phyloP scores from a whole-genome alignment of 2,329 filamentous ascomycete species.

The Aureobasidium sp. region DNA sequence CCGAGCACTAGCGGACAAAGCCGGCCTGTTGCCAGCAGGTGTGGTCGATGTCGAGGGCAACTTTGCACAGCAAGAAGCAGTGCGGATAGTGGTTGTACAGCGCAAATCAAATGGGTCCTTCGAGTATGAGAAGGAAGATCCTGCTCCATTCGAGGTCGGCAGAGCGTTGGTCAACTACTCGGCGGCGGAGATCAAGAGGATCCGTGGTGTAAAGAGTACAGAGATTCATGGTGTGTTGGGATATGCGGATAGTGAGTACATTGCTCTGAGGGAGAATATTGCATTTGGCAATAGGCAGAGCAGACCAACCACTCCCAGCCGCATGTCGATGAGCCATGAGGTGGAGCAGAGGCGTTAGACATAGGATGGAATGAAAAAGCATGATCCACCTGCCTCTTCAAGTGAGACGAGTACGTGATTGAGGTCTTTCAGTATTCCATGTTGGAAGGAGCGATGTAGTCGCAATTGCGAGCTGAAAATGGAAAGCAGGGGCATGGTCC shows the following conservation, averaged over 20 bases:
- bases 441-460: too few relatives aligned
- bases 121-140: constrained; percentile 44
- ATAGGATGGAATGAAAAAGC: neutral
- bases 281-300: constrained; percentile 53
- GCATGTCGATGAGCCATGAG: constrained; percentile 13
- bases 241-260: constrained; percentile 92
- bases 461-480: too few relatives aligned
- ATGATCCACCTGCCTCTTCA: neutral
- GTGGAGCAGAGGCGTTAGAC: neutral
- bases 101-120: constrained; percentile 28
- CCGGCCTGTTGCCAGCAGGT: constrained; percentile 82
- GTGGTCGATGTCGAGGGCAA: constrained; percentile 80
- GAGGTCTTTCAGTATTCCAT: too few relatives aligned
- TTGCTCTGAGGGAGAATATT: constrained; percentile 81
- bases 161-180: constrained; percentile 89
- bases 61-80: constrained; percentile 89
- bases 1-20: constrained; percentile 71
- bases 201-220: constrained; percentile 74
- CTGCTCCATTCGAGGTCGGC: constrained; percentile 62
- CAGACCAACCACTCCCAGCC: constrained; percentile 16
- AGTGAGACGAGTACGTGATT: neutral
- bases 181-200: constrained; percentile 71
- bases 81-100: constrained; percentile 75
- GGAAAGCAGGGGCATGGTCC: constrained; percentile 11
- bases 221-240: constrained; percentile 76